A percentile compares a stretch with the other conserved stretches of the same genome.
Evolutionary conservation across 768 basidiomycete genomes (phyloP).

Genomic region (Gymnopilus junonius): DNA sequence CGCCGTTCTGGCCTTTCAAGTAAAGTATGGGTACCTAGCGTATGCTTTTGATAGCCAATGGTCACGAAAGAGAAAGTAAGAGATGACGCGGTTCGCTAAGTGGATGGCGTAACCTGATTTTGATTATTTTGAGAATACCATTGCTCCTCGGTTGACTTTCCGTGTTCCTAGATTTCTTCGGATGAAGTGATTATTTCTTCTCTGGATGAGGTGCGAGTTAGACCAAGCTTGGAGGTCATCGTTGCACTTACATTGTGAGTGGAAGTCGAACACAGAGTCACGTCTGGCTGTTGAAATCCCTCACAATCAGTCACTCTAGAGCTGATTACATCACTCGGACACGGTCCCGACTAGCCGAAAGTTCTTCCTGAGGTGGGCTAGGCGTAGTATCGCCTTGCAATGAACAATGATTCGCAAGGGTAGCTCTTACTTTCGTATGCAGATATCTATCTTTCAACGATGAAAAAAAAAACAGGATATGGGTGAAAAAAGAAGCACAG

Average conservation of each 20-base stretch:
- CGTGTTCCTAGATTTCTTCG: constrained; percentile 10
- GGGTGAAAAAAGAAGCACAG: not conserved
- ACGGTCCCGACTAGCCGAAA: not conserved
- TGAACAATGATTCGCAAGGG: not conserved
- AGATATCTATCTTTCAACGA: not conserved
- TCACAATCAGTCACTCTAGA: too few species aligned
- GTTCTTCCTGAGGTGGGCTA: too few species aligned
- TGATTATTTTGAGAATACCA: not conserved
- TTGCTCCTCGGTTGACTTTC: constrained; percentile 21
- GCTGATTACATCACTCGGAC: not conserved
- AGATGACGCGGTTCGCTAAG: constrained; percentile 21
- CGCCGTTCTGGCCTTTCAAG: not conserved
- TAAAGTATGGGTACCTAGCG: not conserved
- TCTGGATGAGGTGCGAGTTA: not conserved
- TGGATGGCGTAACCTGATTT: constrained; percentile 22
- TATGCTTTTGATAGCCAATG: not conserved
- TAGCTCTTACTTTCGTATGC: not conserved
- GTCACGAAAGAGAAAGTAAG: not conserved
- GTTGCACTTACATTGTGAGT: too few species aligned
- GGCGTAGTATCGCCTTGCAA: not conserved
- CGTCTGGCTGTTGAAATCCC: too few species aligned
- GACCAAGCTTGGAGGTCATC: not conserved
- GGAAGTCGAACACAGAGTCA: too few species aligned
- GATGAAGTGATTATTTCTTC: not conserved
- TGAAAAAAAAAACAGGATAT: not conserved